Base-by-base conservation (phyloP, 768 basidiomycete genomes). In the Termitomyces sp. region DNA sequence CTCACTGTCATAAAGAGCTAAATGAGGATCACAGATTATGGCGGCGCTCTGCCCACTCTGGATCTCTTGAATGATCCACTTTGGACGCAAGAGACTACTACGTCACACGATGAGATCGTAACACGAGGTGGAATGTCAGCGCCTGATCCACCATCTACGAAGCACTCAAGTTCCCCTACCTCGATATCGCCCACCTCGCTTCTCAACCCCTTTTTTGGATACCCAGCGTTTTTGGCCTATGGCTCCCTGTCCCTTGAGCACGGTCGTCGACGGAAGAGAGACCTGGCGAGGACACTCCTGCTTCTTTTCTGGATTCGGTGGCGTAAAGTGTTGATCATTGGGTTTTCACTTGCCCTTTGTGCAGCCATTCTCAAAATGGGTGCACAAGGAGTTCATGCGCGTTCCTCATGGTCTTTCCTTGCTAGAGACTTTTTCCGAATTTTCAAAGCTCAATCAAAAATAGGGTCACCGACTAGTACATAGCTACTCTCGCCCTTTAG, bases 141-240 rank as follows among this genome's bases (percentile, higher is more conserved):
- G 59, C 22, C 53, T 56, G 56, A 50, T 60, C 48, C 64, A 57
- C 56, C 59, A 47, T 57, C 53, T 52, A 35, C 58, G 58, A 58
- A 61, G 53, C 58, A 56, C 29, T 49, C 42, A 45, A 58, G 59
- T 52, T 56, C 57, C 44, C 54, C 60, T 53, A 61, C 60, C 52
- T 59, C 59, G 42, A 59, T 67, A 53, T 75, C 84, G 9, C 76
- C 85, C 18, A 82, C 79, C 29, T 89, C 88, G 25, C 64, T 72
- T 35, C 69, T 81, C 38, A 91, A 89, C 58, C 89, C 89, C 1
- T 90, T 85, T 68, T 91, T 81, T 58, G 89, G 89, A 3, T 90
- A 91, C 63, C 86, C 88, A 6, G 74, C 76, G 39, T 73, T 60
- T 54, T 66, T 62, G 53, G 66, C 64, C 53, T 68, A 52, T 48